Base-by-base conservation (phyloP, 345 rosid genomes). In the Luvunga scandens region DNA sequence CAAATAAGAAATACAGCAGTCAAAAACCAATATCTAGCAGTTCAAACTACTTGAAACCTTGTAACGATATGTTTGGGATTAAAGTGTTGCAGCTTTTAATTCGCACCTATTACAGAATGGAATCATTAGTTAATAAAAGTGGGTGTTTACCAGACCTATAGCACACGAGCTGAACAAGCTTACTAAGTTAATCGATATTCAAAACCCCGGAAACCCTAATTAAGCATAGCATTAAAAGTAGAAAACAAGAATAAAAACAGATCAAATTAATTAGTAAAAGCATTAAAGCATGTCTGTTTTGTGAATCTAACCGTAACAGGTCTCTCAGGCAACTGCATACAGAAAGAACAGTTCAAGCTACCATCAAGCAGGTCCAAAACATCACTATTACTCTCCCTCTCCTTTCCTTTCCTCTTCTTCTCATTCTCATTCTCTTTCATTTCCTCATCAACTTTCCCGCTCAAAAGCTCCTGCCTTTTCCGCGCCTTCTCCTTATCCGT, bases 281-380 rank as follows among this genome's bases (percentile, higher is more conserved):
- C 68, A 65, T 21, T 66, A 33, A 66, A 65, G 12, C 69, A 22
- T 66, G 24, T 34, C 10, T 66, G 45, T 34, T 33, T 45, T 5
- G 22, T 9, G 27, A 34, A 82, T 72, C 89, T 24, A 70, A 93
- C 98, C 80, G 98, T 84, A 50, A 93, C 92, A 0, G 98, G 98
- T n/a, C 91, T 83, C 18, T 91, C 93, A 21, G 86, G 92, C 73
- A 91, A 34, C 72, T 85, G 87, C 83, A 84, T 79, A 72, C 98
- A 94, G 28, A 91, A 82, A 1, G 91, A 75, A 67, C 98, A 94
- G 16, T 80, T 84, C 9, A 91, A 77, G 67, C 73, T 82, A 12
- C 79, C 86, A 6, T 65, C 81, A 19, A 89, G 83, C 48, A 84
- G 56, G 61, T 79, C 86, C 36, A 86, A 13, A 42, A 86, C 77